Evolutionary conservation across 768 basidiomycete genomes (phyloP), one percentile per base, ranked within the genome.

Genomic region (Chalciporus piperatus): DNA sequence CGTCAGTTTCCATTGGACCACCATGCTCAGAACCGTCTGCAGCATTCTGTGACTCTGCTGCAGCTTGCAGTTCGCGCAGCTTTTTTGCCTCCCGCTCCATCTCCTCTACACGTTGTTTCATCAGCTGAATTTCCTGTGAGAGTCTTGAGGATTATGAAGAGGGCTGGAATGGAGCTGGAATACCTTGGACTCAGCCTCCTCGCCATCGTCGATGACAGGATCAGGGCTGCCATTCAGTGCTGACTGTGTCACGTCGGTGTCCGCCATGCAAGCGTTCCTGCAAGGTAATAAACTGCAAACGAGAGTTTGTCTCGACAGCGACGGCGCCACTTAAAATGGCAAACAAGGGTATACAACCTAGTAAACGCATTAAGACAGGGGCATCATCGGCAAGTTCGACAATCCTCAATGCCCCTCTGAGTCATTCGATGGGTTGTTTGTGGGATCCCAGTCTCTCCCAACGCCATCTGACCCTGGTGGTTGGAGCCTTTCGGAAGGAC

Each of bases 21-120:
- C 72, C 72, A 44, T 68, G 71, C 11, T 68, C 75, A 39, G 69
- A 65, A 38, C 69, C 79, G 38, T 77, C 78, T 30, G 66, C 71
- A 56, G 70, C 68, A 59, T 74, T 72, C 57, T 79, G 81, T 60
- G 81, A 73, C 64, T 84, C 83, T 52, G 82, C 87, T 22, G 85
- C 85, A 38, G 89, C 89, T 60, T 93, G 91, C 45, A 95, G 78
- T 66, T 94, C 89, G 45, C 90, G 79, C 58, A 95, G 72, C 66
- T 92, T 93, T 70, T 82, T 85, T 2, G 92, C 92, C 69, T 94
- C 92, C 47, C 82, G 76, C 69, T 95, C 92, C 92, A 95, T 95
- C 72, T 95, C 92, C 61, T 86, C 89, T 7, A 94, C 92, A 51
- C 92, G 77, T 59, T 90, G 87, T 71, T 92, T 93, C 92, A 94